phyloP scores from a whole-genome alignment of 352 stramenopile genomes.

The Globisporangium abappressorium region DNA sequence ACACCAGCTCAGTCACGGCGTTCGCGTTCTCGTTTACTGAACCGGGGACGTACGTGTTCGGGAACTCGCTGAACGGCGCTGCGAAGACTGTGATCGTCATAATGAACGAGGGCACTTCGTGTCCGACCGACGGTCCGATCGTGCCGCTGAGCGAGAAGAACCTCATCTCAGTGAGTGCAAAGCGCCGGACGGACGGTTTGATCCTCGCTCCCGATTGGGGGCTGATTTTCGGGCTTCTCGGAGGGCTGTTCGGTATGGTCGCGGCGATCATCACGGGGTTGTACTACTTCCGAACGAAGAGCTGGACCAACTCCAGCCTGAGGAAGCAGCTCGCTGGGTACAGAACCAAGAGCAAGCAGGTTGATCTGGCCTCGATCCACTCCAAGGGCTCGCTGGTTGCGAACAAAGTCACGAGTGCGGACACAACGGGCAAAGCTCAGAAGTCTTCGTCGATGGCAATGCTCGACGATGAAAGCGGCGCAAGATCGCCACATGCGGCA shows the following conservation, averaged over 20 bases:
- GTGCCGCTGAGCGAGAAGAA: slow-evolving; percentile 85
- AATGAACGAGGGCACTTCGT: slow-evolving; percentile 70
- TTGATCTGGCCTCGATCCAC: slow-evolving; percentile 59
- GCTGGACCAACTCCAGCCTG: slow-evolving; percentile 51
- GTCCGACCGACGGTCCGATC: slow-evolving; percentile 78
- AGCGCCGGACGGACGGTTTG: slow-evolving; percentile 69
- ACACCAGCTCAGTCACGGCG: slow-evolving; percentile 49
- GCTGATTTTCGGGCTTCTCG: slow-evolving; percentile 74
- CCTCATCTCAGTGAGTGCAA: slow-evolving; percentile 80
- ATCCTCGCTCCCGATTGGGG: slow-evolving; percentile 89
- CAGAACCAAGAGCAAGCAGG: slow-evolving; percentile 46
- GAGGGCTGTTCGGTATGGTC: slow-evolving; percentile 74
- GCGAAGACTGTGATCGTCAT: slow-evolving; percentile 82
- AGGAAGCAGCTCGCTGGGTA: slow-evolving; percentile 38
- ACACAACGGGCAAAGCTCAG: not conserved
- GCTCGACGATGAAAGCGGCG: not conserved
- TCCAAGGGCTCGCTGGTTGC: slow-evolving; percentile 63
- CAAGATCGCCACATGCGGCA: not conserved
- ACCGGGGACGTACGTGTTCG: slow-evolving; percentile 88
- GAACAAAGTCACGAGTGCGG: slow-evolving; percentile 25
- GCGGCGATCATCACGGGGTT: slow-evolving; percentile 67
- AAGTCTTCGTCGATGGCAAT: slow-evolving; percentile 1
- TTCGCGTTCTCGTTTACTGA: slow-evolving; percentile 89
- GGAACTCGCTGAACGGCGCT: slow-evolving; percentile 65
- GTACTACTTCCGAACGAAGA: slow-evolving; percentile 85